phyloP scores from a whole-genome alignment of 257 asterid species.

The Penstemon barbatus region DNA sequence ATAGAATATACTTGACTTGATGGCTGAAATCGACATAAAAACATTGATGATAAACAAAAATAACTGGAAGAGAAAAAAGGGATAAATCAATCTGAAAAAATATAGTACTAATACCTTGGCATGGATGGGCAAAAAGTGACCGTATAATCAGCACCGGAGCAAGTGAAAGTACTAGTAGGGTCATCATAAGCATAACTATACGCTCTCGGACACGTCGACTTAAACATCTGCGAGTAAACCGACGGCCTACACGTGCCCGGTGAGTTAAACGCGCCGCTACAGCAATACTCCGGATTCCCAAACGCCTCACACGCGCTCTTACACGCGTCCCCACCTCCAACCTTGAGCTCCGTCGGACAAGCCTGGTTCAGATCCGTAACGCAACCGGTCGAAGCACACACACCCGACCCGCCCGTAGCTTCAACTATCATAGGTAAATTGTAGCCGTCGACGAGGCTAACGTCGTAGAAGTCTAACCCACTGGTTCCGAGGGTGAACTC shows the following conservation, averaged over 20 bases:
- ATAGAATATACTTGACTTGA: too few relatives aligned
- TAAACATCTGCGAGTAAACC: constrained; percentile 78
- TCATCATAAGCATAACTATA: constrained; percentile 96
- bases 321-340: constrained; percentile 68
- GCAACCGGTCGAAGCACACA: constrained; percentile 94
- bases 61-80: too few relatives aligned
- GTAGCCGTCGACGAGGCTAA: constrained; percentile 95
- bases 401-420: constrained; percentile 80
- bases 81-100: background rate
- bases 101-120: constrained; percentile 52
- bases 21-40: too few relatives aligned
- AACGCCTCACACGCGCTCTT: constrained; percentile 95
- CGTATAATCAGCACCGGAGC: constrained; percentile 84
- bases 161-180: constrained; percentile 94
- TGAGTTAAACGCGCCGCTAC: constrained; percentile 84
- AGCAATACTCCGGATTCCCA: constrained; percentile 76
- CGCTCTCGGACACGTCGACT: constrained; percentile 79
- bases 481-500: constrained; percentile 82
- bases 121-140: constrained; percentile 83
- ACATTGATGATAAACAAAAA: too few relatives aligned
- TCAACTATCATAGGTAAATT: constrained; percentile 80
- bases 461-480: constrained; percentile 80
- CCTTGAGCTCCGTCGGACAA: constrained; percentile 82
- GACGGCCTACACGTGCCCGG: constrained; percentile 85
- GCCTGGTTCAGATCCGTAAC: constrained; percentile 86